These are phyloP conservation scores for Diversispora eburnea DNA, from an alignment of 192 early-diverging fungal species.

Conservation along the genomic window DNA sequence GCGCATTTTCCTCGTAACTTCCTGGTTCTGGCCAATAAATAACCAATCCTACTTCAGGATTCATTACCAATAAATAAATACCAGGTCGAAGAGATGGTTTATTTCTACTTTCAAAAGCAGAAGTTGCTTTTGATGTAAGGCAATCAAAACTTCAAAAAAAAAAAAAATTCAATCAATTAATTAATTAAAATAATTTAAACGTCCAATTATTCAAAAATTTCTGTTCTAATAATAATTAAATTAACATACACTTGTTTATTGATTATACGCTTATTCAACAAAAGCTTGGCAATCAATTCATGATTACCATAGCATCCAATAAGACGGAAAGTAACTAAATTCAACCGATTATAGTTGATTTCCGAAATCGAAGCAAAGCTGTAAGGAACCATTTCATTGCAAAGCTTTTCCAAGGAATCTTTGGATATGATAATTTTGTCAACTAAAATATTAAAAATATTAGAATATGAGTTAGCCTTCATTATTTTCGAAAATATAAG, in stretches of 20 bases:
- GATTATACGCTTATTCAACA: not conserved
- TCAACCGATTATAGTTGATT: not conserved
- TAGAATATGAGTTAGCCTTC: no score
- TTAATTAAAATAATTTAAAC: not conserved
- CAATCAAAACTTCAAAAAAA: not conserved
- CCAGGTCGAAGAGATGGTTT: not conserved
- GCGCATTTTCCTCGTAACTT: slow-evolving; percentile 26
- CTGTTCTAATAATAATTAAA: not conserved
- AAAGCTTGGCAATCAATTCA: not conserved
- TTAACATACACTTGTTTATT: not conserved
- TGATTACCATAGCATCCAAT: slow-evolving; percentile 22
- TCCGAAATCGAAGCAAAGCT: slow-evolving; percentile 18
- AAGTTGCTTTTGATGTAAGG: not conserved
- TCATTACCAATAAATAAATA: slow-evolving; percentile 5
- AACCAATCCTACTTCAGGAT: slow-evolving; percentile 11
- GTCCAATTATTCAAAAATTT: not conserved
- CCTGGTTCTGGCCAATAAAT: slow-evolving; percentile 27
- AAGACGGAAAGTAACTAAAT: not conserved
- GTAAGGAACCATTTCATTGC: not conserved
- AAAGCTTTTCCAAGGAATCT: not conserved
- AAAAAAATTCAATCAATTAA: not conserved
- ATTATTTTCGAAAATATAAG: no score
- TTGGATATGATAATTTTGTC: slow-evolving; percentile 20
- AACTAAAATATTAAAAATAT: not conserved
- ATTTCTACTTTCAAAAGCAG: not conserved